These are phyloP conservation scores for Agrocybe chaxingu DNA, from an alignment of 768 basidiomycete genomes.

Conservation along the genomic window DNA sequence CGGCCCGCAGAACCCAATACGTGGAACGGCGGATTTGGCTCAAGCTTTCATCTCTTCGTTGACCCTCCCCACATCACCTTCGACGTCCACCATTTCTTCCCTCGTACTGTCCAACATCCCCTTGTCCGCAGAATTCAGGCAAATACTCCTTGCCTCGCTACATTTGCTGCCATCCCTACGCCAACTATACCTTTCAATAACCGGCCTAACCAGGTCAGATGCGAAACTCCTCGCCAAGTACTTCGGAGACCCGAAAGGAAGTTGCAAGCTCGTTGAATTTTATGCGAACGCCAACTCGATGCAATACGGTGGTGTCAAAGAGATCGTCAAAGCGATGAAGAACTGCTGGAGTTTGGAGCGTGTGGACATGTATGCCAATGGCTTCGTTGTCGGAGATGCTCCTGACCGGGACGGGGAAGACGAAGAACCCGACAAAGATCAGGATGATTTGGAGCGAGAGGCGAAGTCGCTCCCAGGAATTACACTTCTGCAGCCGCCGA, in stretches of 20 bases:
- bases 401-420: not conserved
- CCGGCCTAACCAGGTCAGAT: conserved; percentile 8
- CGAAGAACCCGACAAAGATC: not conserved
- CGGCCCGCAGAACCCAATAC: conserved; percentile 11
- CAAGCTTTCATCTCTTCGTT: conserved; percentile 8
- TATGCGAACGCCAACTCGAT: conserved; percentile 16
- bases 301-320: conserved; percentile 11
- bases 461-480: not conserved
- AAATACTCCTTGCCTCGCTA: conserved; percentile 10
- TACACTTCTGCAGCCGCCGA: not conserved
- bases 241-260: conserved; percentile 3
- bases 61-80: not conserved
- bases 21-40: conserved; percentile 12
- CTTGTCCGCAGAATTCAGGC: conserved; percentile 13
- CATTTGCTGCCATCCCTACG: conserved; percentile 8
- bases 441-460: not conserved
- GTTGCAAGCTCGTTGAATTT: conserved; percentile 12
- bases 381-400: not conserved
- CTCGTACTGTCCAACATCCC: conserved; percentile 15
- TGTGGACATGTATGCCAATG: conserved; percentile 15
- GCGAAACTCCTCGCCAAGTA: conserved; percentile 6
- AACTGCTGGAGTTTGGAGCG: conserved; percentile 15
- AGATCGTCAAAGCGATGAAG: conserved; percentile 9
- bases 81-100: conserved; percentile 1
- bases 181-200: conserved; percentile 9